Evolutionary conservation across 345 rosid species (phyloP), one percentile per base, ranked within the genome.

Genomic region (Acer negundo): DNA sequence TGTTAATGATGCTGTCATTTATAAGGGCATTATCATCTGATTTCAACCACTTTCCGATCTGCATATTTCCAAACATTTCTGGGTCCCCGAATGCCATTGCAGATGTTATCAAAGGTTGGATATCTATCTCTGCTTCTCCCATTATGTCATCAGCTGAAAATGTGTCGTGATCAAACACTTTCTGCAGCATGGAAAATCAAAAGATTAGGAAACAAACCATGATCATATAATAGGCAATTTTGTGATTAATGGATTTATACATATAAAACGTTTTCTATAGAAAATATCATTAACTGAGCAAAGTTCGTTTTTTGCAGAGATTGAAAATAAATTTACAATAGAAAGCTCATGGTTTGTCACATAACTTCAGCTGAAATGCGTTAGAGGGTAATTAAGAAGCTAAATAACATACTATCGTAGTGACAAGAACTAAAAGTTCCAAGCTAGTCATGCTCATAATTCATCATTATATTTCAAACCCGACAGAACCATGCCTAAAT

Each of bases 121-220:
- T 84, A 86, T 94, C 99, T 0, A 97, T 79, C 85, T 86, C 93
- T 15, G 98, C 99, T 82, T 93, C 98, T 74, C 99, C 98, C 99
- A 97, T 97, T 87, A 97, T 90, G 87, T 97, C 99, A 75, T 97
- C 98, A 3, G 97, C 92, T 13, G 99, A 97, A 75, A 97, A 94
- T 22, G 94, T 93, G 75, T 94, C 97, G 2, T 94, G 70, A 79
- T 97, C 98, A 80, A 78, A 97, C 70, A 97, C 97, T 85, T 83
- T 84, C 99, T 97, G 91, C 84, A 87, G 69, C 24, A 66, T 67
- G 78, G 24, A 16, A 40, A 55, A 9, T 71, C 17, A 74, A 49
- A n/a, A 67, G 24, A 28, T 70, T 16, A 67, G 70, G 9, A 16
- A 56, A 69, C 69, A 72, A 22, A 9, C 17, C 62, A 55, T 12